A percentile compares a stretch with the other conserved stretches of the same genome.
phyloP scores from a whole-genome alignment of 345 rosid species.

The Pelargonium nanum region DNA sequence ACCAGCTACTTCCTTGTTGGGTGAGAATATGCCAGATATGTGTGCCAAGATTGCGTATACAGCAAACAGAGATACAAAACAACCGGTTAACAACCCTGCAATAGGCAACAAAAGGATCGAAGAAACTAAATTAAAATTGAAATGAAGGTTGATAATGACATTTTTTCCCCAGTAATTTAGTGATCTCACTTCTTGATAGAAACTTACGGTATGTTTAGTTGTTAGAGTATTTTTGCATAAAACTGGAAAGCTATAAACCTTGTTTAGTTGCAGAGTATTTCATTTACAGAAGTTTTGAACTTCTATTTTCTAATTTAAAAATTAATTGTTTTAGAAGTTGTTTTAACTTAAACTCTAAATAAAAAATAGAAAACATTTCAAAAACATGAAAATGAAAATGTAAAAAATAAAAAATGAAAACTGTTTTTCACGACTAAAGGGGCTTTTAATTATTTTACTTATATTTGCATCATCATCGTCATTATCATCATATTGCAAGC shows the following conservation, averaged over 20 bases:
- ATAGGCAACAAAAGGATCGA: neutral
- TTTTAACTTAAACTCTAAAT: neutral
- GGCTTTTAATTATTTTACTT: too few species aligned
- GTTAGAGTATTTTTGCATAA: too few species aligned
- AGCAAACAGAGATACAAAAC: constrained; percentile 66
- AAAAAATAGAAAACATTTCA: neutral
- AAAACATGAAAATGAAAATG: neutral
- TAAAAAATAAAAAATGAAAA: neutral
- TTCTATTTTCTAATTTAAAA: neutral
- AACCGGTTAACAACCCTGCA: constrained; percentile 88
- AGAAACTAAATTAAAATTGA: neutral
- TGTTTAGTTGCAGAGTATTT: neutral
- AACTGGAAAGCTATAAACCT: too few species aligned
- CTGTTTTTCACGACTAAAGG: too few species aligned
- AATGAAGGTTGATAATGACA: neutral
- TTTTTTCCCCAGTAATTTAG: too few species aligned
- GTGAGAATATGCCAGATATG: constrained; percentile 55
- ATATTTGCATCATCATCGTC: too few species aligned
- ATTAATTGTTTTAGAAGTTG: neutral
- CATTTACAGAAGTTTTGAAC: neutral
- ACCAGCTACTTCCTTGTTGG: constrained; percentile 28
- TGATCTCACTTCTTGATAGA: too few species aligned
- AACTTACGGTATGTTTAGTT: too few species aligned
- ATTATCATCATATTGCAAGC: too few species aligned
- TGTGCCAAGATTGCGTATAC: constrained; percentile 75